Percentiles rank a stretch among this genome's conserved stretches.
phyloP scores from a whole-genome alignment of 176 grass and related monocot genomes.

The Raddia distichophylla region DNA sequence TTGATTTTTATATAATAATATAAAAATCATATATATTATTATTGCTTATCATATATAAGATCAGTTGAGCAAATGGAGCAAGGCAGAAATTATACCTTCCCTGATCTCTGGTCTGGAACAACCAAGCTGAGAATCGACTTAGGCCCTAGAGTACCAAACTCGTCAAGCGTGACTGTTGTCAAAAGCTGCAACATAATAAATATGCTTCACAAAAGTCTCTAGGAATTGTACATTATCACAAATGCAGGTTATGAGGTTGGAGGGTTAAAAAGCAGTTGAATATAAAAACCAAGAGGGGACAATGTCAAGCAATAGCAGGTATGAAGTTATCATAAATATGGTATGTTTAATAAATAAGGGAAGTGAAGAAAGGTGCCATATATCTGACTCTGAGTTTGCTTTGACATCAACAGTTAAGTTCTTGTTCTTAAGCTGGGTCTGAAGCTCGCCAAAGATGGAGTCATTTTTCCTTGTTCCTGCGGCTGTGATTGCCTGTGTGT shows the following conservation, averaged over 20 bases:
- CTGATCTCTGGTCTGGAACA: slow-evolving; percentile 77
- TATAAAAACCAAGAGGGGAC: too few species aligned
- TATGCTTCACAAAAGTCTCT: too few species aligned
- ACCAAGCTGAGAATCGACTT: slow-evolving; percentile 75
- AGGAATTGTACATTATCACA: too few species aligned
- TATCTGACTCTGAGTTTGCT: slow-evolving; percentile 78
- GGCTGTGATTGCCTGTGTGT: slow-evolving; percentile 56
- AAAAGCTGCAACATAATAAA: too few species aligned
- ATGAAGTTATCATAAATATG: too few species aligned
- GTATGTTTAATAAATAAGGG: too few species aligned
- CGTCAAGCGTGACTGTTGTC: too few species aligned
- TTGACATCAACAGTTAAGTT: slow-evolving; percentile 69
- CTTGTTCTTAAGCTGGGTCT: slow-evolving; percentile 75
- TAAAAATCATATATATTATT: too few species aligned
- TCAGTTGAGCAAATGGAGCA: neutral
- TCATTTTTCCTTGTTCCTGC: slow-evolving; percentile 67
- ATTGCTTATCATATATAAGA: neutral
- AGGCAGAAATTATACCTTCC: slow-evolving; percentile 52
- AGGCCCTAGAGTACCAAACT: slow-evolving; percentile 16
- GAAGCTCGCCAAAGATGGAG: slow-evolving; percentile 65
- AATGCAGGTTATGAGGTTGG: too few species aligned
- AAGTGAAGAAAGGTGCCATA: slow-evolving; percentile 30
- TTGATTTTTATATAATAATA: too few species aligned
- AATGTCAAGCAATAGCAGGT: too few species aligned
- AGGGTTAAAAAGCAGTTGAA: too few species aligned